Evolutionary conservation across 208 protist species (phyloP), one percentile per base, ranked within the genome.

Genomic region (Vickermania ingenoplastis): DNA sequence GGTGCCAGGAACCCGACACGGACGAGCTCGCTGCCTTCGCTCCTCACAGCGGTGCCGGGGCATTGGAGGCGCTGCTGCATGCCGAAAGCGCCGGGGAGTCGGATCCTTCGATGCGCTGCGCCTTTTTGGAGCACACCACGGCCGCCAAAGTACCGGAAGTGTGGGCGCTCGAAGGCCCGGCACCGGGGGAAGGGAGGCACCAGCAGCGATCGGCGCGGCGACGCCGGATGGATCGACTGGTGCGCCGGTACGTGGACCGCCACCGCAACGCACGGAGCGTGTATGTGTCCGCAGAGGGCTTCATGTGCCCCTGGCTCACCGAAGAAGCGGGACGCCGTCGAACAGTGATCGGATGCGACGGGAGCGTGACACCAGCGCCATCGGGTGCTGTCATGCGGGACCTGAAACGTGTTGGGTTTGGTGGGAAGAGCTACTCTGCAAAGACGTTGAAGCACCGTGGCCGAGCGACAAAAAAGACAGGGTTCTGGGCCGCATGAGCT

Each of bases 251-350:
- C 62, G 55, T 95, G 7, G 68, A 76, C 31, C 58, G 63, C 41
- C 69, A 60, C 30, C 75, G 85, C 1, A 91, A 92, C 67, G 66
- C 80, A 48, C 75, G 89, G 29, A 88, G 83, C 0, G 54, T 95
- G 3, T 80, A 90, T 50, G 61, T 95, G 75, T 82, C 91, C 21
- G 89, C 89, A 13, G 77, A 95, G 59, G 86, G 89, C 1, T 95
- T 87, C 65, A 92, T 95, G 85, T 91, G 83, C 57, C 89, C 89
- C 3, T 93, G 86, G 84, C 31, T 95, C 21, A 81, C 69, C 17
- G 66, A 63, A n/a, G 67, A 54, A 21, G 17, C 11, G 7, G 36
- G 36, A n/a, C n/a, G n/a, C n/a, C n/a, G n/a, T n/a, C n/a, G n/a
- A n/a, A n/a, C n/a, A n/a, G n/a, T n/a, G n/a, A 45, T 45, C 11